A percentile compares a stretch with the other conserved stretches of the same genome.
Conservation (phyloP, 1,139 yeast genomes). For the Sugiyamaella xylanicola region DNA sequence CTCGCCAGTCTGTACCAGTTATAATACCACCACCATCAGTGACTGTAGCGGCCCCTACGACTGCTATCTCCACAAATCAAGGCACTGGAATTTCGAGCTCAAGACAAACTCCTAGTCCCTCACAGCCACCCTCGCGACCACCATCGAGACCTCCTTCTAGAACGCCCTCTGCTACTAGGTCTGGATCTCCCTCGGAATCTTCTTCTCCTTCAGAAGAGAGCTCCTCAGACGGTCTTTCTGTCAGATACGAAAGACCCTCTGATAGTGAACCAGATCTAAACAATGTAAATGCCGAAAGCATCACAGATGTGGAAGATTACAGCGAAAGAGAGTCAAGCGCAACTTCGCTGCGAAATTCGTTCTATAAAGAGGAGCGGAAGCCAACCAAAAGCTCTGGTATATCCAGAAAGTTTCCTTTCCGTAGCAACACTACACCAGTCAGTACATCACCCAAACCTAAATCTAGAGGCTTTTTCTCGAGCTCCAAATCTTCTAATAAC, state of each 20-base stretch:
- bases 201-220: constrained; percentile 2
- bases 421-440: constrained; percentile 4
- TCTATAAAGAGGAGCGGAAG: not conserved
- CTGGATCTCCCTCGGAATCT: constrained; percentile 6
- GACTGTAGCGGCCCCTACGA: not conserved
- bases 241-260: constrained; percentile 4
- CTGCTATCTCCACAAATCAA: not conserved
- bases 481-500: constrained; percentile 4
- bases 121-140: constrained; percentile 4
- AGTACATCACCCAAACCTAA: constrained; percentile 2
- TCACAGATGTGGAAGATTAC: not conserved
- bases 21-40: constrained; percentile 1
- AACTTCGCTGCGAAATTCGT: not conserved
- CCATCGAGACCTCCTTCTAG: not conserved
- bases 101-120: not conserved
- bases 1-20: constrained; percentile 12
- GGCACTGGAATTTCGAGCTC: not conserved
- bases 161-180: not conserved
- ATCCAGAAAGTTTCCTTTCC: not conserved
- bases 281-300: not conserved
- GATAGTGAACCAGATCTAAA: not conserved
- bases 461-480: constrained; percentile 11
- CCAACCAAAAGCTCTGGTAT: not conserved
- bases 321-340: not conserved
- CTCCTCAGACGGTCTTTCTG: constrained; percentile 8